Percentiles rank a stretch among this genome's conserved stretches.
Evolutionary conservation across 2,329 filamentous ascomycete genomes (phyloP).

Genomic region (Pseudodiploospora longispora): DNA sequence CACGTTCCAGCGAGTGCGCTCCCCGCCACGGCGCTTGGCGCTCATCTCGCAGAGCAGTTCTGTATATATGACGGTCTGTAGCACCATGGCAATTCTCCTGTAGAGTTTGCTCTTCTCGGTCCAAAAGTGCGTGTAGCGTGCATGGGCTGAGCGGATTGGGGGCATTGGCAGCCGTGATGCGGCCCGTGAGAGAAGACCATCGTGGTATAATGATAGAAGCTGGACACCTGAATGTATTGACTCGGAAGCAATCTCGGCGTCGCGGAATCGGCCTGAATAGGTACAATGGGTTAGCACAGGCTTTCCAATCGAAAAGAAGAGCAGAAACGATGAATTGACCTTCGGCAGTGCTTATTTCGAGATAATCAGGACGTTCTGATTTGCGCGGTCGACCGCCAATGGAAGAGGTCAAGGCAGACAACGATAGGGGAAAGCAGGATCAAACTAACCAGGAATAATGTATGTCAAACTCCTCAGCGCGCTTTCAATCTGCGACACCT

Average conservation of each 20-base stretch:
- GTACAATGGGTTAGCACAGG: neutral
- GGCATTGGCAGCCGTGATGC: constrained; percentile 51
- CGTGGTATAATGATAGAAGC: constrained; percentile 87
- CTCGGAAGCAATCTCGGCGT: constrained; percentile 92
- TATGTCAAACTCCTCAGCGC: constrained; percentile 89
- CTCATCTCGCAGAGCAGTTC: constrained; percentile 97
- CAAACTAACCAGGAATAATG: constrained; percentile 68
- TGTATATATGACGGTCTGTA: constrained; percentile 90
- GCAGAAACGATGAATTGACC: too few relatives aligned
- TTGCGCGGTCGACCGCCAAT: neutral
- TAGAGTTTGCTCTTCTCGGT: constrained; percentile 60
- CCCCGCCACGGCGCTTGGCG: constrained; percentile 74
- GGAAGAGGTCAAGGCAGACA: neutral
- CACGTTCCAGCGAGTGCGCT: constrained; percentile 75
- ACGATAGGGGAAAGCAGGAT: neutral
- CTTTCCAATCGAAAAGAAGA: too few relatives aligned
- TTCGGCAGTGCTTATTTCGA: neutral
- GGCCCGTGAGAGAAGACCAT: constrained; percentile 65
- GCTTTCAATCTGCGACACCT: constrained; percentile 92
- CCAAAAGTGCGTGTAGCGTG: constrained; percentile 62
- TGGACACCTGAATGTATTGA: constrained; percentile 84
- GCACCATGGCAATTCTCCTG: constrained; percentile 66
- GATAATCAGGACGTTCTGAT: neutral
- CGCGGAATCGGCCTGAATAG: constrained; percentile 65
- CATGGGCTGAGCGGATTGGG: constrained; percentile 48